phyloP scores from a whole-genome alignment of 306 rosid species.

The Prunus armeniaca region DNA sequence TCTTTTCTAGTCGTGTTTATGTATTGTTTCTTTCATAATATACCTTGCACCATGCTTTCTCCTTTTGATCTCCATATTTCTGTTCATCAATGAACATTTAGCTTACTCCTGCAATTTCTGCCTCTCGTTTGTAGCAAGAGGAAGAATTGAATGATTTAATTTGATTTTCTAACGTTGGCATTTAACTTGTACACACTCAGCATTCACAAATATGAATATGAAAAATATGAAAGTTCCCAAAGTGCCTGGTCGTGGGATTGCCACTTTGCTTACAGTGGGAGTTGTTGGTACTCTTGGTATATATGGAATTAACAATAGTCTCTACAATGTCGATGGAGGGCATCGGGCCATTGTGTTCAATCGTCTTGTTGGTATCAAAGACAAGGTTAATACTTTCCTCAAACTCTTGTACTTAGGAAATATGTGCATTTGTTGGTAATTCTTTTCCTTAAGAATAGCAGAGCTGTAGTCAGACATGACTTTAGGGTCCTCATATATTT shows the following conservation, averaged over 20 bases:
- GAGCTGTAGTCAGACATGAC: neutral
- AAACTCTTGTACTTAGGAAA: neutral
- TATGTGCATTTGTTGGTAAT: neutral
- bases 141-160: neutral
- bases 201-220: slow-evolving; percentile 32
- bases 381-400: slow-evolving; percentile 46
- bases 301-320: slow-evolving; percentile 64
- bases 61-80: neutral
- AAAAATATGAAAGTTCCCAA: slow-evolving; percentile 40
- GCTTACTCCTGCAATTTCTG: neutral
- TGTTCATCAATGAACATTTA: neutral
- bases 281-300: slow-evolving; percentile 56
- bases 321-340: slow-evolving; percentile 91
- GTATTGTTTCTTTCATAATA: neutral
- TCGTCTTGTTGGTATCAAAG: slow-evolving; percentile 70
- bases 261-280: slow-evolving; percentile 50
- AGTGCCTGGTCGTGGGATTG: slow-evolving; percentile 60
- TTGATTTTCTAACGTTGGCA: slow-evolving; percentile 1
- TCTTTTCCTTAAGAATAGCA: neutral
- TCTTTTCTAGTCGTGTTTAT: neutral
- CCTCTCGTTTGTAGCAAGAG: neutral
- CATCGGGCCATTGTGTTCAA: slow-evolving; percentile 83
- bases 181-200: slow-evolving; percentile 2
- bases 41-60: neutral
- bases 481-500: neutral